These are phyloP conservation scores for Hymenoscyphus scutula DNA, from an alignment of 2,329 filamentous ascomycete genomes.

Conservation along the genomic window DNA sequence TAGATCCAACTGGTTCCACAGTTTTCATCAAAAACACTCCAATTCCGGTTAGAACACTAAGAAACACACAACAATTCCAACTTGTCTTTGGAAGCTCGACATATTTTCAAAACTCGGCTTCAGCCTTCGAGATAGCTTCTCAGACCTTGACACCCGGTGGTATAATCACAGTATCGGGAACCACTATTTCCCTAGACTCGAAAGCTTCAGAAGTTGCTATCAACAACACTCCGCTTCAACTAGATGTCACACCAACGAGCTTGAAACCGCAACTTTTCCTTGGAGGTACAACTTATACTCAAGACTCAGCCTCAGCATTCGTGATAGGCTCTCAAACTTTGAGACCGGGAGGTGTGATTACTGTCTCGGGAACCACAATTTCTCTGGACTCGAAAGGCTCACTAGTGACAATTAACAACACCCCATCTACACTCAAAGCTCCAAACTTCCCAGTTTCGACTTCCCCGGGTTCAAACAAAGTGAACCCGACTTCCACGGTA, in stretches of 20 bases:
- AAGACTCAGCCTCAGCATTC: background rate
- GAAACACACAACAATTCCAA: background rate
- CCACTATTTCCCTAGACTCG: background rate
- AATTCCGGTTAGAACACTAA: background rate
- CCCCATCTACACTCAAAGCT: background rate
- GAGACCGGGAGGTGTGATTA: background rate
- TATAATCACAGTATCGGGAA: background rate
- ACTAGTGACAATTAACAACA: background rate
- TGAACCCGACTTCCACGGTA: no score
- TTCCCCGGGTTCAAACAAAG: background rate
- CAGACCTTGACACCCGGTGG: background rate
- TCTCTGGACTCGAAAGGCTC: background rate
- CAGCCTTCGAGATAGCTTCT: background rate
- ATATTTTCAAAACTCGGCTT: background rate
- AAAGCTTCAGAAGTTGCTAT: background rate
- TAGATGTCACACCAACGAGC: background rate
- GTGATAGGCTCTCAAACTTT: background rate
- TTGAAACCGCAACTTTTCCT: background rate
- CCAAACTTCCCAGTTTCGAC: background rate
- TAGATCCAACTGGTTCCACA: background rate
- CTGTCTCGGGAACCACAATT: background rate
- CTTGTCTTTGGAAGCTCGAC: background rate
- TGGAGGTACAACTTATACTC: background rate
- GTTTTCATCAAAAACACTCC: background rate
- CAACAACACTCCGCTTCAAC: background rate